A percentile compares a stretch with the other conserved stretches of the same genome.
phyloP scores from a whole-genome alignment of 805 yeast species.

The Yarrowia sp. region DNA sequence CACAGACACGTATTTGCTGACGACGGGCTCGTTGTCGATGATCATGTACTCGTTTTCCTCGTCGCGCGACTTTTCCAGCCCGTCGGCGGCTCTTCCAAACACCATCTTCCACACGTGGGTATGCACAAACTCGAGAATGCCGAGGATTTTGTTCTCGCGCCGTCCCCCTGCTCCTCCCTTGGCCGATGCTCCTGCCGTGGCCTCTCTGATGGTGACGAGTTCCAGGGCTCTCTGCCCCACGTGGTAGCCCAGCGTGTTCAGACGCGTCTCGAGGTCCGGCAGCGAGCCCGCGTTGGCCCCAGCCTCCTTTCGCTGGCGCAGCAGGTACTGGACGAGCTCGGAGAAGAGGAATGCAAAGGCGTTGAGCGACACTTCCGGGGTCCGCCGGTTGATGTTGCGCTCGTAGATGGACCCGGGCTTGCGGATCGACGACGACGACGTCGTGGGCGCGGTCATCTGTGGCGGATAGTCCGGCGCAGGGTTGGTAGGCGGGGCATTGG shows the following conservation, averaged over 20 bases:
- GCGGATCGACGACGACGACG: constrained; percentile 10
- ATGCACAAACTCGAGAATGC: constrained; percentile 68
- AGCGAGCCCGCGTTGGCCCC: constrained; percentile 38
- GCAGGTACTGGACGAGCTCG: constrained; percentile 67
- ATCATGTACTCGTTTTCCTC: constrained; percentile 73
- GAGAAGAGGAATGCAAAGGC: constrained; percentile 67
- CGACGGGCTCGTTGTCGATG: constrained; percentile 67
- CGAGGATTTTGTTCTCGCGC: constrained; percentile 64
- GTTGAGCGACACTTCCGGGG: constrained; percentile 64
- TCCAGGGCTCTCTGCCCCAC: constrained; percentile 73
- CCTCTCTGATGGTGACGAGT: constrained; percentile 61
- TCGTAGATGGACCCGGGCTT: constrained; percentile 53
- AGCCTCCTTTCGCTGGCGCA: constrained; percentile 55
- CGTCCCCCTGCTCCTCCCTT: constrained; percentile 38
- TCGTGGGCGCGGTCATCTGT: not conserved
- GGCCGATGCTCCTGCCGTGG: not conserved
- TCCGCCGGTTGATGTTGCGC: constrained; percentile 61
- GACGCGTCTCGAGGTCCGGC: constrained; percentile 58
- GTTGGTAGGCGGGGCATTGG: not conserved
- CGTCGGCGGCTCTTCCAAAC: constrained; percentile 73
- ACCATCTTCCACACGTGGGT: constrained; percentile 68
- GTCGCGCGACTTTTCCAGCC: constrained; percentile 68
- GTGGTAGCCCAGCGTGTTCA: constrained; percentile 73
- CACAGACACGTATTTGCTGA: constrained; percentile 68
- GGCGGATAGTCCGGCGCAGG: constrained; percentile 6